phyloP scores from a whole-genome alignment of 345 rosid species.

The Pistacia vera region DNA sequence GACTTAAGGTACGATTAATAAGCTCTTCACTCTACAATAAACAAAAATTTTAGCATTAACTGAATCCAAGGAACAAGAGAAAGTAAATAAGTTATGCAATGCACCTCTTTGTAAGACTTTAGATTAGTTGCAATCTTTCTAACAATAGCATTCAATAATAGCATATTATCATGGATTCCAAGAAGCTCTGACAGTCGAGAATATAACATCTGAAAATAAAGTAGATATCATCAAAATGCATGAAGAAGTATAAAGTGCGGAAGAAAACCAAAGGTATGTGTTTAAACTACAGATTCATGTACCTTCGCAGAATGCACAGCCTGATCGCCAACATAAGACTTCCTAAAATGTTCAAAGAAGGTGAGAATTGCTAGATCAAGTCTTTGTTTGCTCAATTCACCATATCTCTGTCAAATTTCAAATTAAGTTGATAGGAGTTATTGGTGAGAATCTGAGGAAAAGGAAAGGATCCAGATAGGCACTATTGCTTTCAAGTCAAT shows the following conservation, averaged over 20 bases:
- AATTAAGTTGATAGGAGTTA: not conserved
- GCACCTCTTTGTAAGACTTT: constrained; percentile 89
- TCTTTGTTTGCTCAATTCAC: constrained; percentile 83
- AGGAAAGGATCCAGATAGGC: not conserved
- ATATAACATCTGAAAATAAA: constrained; percentile 85
- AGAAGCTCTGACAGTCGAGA: constrained; percentile 90
- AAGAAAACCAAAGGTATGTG: not conserved
- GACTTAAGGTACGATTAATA: constrained; percentile 88
- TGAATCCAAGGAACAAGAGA: constrained; percentile 15
- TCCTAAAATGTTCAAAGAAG: constrained; percentile 95
- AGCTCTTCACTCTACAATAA: constrained; percentile 78
- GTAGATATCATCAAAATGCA: constrained; percentile 35
- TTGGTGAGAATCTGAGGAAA: not conserved
- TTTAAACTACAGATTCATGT: constrained; percentile 20
- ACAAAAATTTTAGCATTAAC: constrained; percentile 7
- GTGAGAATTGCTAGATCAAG: constrained; percentile 97
- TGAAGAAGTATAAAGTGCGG: not conserved
- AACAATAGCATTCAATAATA: constrained; percentile 85
- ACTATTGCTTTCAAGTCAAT: not conserved
- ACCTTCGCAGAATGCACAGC: constrained; percentile 99
- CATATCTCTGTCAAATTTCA: not conserved
- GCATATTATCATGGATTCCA: constrained; percentile 90
- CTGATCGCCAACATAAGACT: constrained; percentile 99
- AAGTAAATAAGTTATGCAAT: constrained; percentile 3
- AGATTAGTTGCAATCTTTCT: constrained; percentile 93